These are phyloP conservation scores for Mycena capillaripes DNA, from an alignment of 768 basidiomycete species.

Conservation along the genomic window DNA sequence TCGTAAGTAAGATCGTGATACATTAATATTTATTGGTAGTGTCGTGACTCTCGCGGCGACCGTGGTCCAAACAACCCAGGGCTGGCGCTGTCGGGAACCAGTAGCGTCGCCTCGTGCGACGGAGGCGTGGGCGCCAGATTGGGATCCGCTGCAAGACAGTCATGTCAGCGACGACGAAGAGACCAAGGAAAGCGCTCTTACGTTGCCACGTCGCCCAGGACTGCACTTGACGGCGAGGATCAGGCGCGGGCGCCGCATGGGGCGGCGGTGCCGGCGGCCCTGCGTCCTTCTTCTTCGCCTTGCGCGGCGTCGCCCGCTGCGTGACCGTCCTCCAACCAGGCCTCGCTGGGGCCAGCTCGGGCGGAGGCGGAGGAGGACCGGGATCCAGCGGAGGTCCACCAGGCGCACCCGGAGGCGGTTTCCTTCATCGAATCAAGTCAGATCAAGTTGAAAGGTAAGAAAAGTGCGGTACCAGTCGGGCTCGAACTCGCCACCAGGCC, in stretches of 20 bases:
- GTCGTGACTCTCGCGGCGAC: slow-evolving; percentile 56
- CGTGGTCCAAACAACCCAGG: slow-evolving; percentile 86
- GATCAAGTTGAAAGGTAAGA: not conserved
- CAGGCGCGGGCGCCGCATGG: slow-evolving; percentile 42
- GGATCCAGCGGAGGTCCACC: slow-evolving; percentile 60
- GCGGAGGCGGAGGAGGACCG: slow-evolving; percentile 51
- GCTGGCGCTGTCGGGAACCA: slow-evolving; percentile 69
- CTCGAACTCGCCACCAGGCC: slow-evolving; percentile 89
- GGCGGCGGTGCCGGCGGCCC: slow-evolving; percentile 44
- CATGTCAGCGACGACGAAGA: not conserved
- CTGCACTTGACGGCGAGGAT: slow-evolving; percentile 59
- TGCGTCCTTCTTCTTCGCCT: slow-evolving; percentile 62
- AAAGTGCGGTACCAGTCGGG: slow-evolving; percentile 74
- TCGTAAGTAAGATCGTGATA: slow-evolving; percentile 1
- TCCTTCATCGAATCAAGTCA: slow-evolving; percentile 46
- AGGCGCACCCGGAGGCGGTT: slow-evolving; percentile 61
- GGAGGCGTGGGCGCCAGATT: slow-evolving; percentile 70
- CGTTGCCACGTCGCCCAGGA: slow-evolving; percentile 81
- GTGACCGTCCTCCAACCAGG: slow-evolving; percentile 75
- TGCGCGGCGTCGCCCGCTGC: slow-evolving; percentile 50
- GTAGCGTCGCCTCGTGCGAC: slow-evolving; percentile 68
- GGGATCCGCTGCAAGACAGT: slow-evolving; percentile 66
- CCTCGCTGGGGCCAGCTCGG: slow-evolving; percentile 59
- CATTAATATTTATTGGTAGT: not conserved
- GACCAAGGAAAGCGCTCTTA: slow-evolving; percentile 42